Evolutionary conservation across 1,139 yeast genomes (phyloP), one percentile per base, ranked within the genome.

Genomic region (Candida sp.): DNA sequence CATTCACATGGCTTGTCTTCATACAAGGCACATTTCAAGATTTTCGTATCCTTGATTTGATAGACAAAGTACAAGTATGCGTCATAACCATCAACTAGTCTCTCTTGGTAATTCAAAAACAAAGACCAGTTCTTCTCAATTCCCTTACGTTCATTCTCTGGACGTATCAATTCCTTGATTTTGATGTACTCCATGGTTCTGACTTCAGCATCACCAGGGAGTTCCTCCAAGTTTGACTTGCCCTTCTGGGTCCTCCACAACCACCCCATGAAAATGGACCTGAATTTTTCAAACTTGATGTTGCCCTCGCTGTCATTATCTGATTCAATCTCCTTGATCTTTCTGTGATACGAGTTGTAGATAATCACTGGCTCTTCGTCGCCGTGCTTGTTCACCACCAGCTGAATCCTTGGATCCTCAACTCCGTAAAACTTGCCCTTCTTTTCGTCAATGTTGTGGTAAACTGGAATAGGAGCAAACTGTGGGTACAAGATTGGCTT

Each of bases 371-470:
- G 72, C 48, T 68, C 72, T 32, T 63, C 62, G 54, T 63, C 62
- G 1, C 80, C 79, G 30, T 63, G 61, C 50, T 63, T 63, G 55
- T 67, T 69, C 39, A 57, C 62, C 22, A 70, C 63, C 32, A 70
- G 49, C 7, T 76, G 58, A 26, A 78, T 63, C 49, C 81, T 65
- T 5, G 84, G 83, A 58, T 79, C 83, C 57, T 78, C 83, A 3
- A 83, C 80, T 0, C 83, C 83, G 49, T 66, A 71, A 54, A 62
- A 70, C 41, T 60, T 62, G 1, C 63, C 61, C 0, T 41, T 39
- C 2, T 51, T 49, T 41, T 59, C 55, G 42, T 68, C 68, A 35
- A 54, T 56, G 49, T 71, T 72, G 44, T 69, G 67, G 58, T 59
- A 66, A 44, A 67, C 66, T 3, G 74, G 73, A 1, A 70, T 59